Evolutionary conservation across 164 flowering plant genomes (phyloP).

Genomic region (Umbilicus rupestris): DNA sequence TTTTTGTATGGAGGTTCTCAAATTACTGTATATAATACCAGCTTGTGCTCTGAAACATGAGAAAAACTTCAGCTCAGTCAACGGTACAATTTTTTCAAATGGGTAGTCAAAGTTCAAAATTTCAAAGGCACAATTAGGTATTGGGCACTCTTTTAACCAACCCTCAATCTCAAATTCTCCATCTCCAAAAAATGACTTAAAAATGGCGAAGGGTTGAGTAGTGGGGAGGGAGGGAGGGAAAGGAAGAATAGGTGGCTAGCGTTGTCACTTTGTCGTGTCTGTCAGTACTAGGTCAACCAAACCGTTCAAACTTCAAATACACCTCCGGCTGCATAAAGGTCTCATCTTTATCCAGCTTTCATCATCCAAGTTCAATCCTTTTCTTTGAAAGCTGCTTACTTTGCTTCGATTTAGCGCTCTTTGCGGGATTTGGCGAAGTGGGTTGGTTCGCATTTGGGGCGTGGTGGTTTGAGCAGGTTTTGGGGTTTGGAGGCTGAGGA

Average conservation of each 20-base stretch:
- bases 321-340: not conserved
- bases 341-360: not conserved
- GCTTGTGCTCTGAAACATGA: not conserved
- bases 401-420: no score
- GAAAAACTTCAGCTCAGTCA: no score
- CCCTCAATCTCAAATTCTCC: no score
- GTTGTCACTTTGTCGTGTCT: not conserved
- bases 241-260: not conserved
- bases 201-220: no score
- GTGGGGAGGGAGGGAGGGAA: not conserved
- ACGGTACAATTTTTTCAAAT: no score
- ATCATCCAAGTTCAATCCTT: not conserved
- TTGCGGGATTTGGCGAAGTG: not conserved
- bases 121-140: no score
- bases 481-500: not conserved
- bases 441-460: no score
- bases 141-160: no score
- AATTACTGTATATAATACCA: constrained; percentile 2
- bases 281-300: no score
- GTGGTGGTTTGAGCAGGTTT: not conserved
- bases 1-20: not conserved
- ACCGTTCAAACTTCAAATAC: not conserved
- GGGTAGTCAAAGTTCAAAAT: no score
- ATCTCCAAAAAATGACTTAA: no score
- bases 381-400: not conserved